Evolutionary conservation across 2,329 filamentous ascomycete species (phyloP), one percentile per base, ranked within the genome.

Genomic region (Xylariaceae sp.): DNA sequence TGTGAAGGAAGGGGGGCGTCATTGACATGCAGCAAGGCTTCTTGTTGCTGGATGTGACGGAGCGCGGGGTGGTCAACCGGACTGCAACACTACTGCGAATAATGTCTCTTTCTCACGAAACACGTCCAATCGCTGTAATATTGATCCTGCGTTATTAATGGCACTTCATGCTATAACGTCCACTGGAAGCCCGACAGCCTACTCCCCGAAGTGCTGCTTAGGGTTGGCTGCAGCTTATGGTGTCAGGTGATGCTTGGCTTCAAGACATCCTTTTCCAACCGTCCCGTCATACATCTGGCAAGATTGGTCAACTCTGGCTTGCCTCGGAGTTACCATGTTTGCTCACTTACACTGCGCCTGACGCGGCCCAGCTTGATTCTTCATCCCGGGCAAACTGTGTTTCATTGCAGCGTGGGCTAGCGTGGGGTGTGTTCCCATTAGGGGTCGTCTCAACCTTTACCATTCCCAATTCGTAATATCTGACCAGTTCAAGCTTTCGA

Each of bases 191-290:
- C 29, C n/a, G 44, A 20, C 43, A 41, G 46, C 48, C 43, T 45
- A 29, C 42, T 45, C 44, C 47, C 56, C 45, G 44, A 49, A 29
- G 42, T 37, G 40, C 45, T 48, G 47, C n/a, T n/a, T n/a, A n/a
- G n/a, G n/a, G n/a, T n/a, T n/a, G 52, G 40, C 46, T 63, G 61
- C 59, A 60, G 57, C 59, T 59, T 58, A 64, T 57, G 48, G 18
- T 29, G 51, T 62, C 56, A 62, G 53, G 48, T 64, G 62, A 64
- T 51, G 19, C 18, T 48, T 44, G 37, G 40, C 42, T 41, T 59
- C 49, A 40, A 52, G 32, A 37, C 32, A 14, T 37, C 12, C 23
- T 26, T 26, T 26, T 4, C 32, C 32, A 37, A 37, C 32, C 32
- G 32, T 14, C 32, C 7, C 32, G 14, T 16, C 7, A 3, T 7